Evolutionary conservation across 805 yeast genomes (phyloP), one percentile per base, ranked within the genome.

Genomic region (Spathaspora sp.): DNA sequence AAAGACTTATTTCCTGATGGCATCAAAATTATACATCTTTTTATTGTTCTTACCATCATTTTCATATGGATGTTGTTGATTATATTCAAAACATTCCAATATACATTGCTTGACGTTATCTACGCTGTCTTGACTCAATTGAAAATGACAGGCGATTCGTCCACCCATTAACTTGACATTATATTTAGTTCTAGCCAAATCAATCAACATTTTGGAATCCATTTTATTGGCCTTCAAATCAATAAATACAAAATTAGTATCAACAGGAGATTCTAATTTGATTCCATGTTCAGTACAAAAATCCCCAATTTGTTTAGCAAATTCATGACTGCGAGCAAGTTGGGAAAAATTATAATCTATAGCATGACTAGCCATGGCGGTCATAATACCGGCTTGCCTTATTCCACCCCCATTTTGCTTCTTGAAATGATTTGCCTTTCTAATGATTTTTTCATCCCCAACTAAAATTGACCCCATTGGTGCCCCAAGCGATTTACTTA

Each of bases 151-250:
- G 5, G 77, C 70, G 1, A 73, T 52, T 58, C 69, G 61, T n/a
- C 57, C 63, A 47, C 92, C 93, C 81, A 81, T 79, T 44, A 87
- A 69, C 60, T 79, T 84, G 52, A 92, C 77, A 46, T 81, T 79
- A 61, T 85, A 74, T 60, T 87, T 81, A 14, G 49, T 47, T 47
- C 72, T 66, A 54, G 86, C 91, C 47, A 53, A 57, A 42, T 56
- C 52, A 18, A 49, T 52, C 17, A 72, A 62, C 31, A 57, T 57
- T 9, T 58, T 58, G 3, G 60, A 61, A 55, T 65, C 61, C 63
- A 73, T 61, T 42, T 65, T 63, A 52, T 62, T 67, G 8, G 63
- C 65, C 26, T 57, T 54, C 18, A 68, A 51, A 52, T 74, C 77
- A 40, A 74, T 56, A 53, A 74, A 74, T 4, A 74, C 76, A 52